Evolutionary conservation across 352 stramenopile species (phyloP), one percentile per base, ranked within the genome.

Genomic region (Globisporangium polare): DNA sequence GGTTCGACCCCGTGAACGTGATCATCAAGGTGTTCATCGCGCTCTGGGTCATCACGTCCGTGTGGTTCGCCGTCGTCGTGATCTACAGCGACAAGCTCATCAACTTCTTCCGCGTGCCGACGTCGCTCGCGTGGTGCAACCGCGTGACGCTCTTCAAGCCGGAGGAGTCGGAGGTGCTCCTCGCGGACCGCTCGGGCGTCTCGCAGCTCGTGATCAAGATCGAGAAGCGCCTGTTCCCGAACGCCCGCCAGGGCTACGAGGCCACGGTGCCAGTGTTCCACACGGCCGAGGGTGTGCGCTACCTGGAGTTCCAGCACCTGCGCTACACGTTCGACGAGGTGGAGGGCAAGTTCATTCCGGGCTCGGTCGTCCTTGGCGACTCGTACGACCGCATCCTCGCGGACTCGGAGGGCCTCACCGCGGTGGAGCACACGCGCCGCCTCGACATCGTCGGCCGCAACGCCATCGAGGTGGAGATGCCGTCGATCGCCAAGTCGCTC

Each of bases 1-100:
- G 83, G 68, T 89, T 90, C 58, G 70, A 86, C 60, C 67, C 72
- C 26, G 66, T 66, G 1, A 76, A 76, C 5, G 75, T 74, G 2
- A 61, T 89, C 27, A 83, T 90, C 47, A 75, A 83, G 60, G 78
- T 83, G 13, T 88, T 84, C 53, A 86, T 90, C 53, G 66, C 71
- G 47, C 63, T 77, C 2, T 90, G 81, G 81, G 63, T 86, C 17
- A 71, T 88, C 53, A 60, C 67, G 18, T 67, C 72, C 3, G 62
- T 89, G 5, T 91, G 79, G 75, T 74, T 86, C 46, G 68, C 67
- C 0, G 54, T 67, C 22, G 63, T 87, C 2, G 78, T 91, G 9
- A 58, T 80, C 15, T 78, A 73, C 53, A 63, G 68, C 17, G 62
- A 73, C 5, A 59, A 79, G 37, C 56, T 91, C 5, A 42, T 74